Evolutionary conservation across 1,139 yeast species (phyloP), one percentile per base, ranked within the genome.

Genomic region (Hanseniaspora uvarum): DNA sequence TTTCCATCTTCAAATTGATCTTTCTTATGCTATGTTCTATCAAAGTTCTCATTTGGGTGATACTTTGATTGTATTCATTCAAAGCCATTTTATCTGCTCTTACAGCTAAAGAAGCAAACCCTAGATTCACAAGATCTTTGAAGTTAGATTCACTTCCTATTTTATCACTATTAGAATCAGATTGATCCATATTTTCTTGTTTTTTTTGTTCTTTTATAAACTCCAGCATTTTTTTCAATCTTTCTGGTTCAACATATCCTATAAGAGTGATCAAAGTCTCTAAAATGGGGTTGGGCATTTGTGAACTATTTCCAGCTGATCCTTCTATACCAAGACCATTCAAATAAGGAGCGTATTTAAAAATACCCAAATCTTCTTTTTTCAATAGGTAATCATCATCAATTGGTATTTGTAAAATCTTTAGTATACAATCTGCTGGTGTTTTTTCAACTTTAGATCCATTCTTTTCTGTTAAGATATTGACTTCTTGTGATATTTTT

Each of bases 231-330:
- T 39, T 45, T 53, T 37, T 53, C 48, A 28, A 39, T 48, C 38
- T 39, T n/a, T 44, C 46, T 39, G 37, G 49, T 63, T 89, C 96
- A 21, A 89, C 95, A 56, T 89, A 70, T 46, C 88, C 83, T 0
- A 94, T 82, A 70, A 94, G 73, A 67, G 89, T 92, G 5, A 95
- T 82, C 58, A 92, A 77, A 37, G 94, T 92, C 37, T 94, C 83
- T 72, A 92, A 77, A 4, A 92, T 89, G 1, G 99, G 98, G 66
- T 92, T 92, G 62, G 92, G 97, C 28, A 83, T 79, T 44, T 87
- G 78, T 52, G 87, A 80, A 47, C 41, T 16, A 14, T 50, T 50
- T 10, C 48, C 53, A 16, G 46, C 40, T 5, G 48, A 34, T 2
- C 53, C 53, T 44, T 50, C 48, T 28, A 44, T 37, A 3, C 53